Evolutionary conservation across 2,329 filamentous ascomycete species (phyloP).

Genomic region (Zymoseptoria ardabiliae): DNA sequence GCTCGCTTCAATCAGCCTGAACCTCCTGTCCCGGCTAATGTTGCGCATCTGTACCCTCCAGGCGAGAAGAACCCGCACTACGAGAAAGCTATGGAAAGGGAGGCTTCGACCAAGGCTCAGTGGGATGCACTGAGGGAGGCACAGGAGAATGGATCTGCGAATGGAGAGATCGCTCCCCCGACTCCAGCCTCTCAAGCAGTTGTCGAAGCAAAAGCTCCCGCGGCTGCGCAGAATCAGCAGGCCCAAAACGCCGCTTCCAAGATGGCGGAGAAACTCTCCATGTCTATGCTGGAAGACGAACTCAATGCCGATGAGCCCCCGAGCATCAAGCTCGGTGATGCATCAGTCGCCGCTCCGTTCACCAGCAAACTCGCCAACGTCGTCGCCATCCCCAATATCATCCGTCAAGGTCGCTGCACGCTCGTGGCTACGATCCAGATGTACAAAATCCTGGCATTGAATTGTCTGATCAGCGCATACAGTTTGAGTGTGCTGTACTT

Average conservation of each 20-base stretch:
- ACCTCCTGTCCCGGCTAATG: constrained; percentile 85
- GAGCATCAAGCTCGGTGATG: constrained; percentile 92
- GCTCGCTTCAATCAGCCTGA: constrained; percentile 86
- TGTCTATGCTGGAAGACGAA: constrained; percentile 83
- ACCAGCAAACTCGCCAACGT: constrained; percentile 97
- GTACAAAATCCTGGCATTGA: constrained; percentile 96
- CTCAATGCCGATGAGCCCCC: constrained; percentile 85
- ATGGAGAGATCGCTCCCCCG: constrained; percentile 18
- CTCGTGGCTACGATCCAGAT: constrained; percentile 98
- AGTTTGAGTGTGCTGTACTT: constrained; percentile 92
- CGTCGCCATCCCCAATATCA: constrained; percentile 94
- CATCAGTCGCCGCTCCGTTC: constrained; percentile 93
- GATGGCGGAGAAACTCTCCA: constrained; percentile 79
- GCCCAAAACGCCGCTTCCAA: constrained; percentile 64
- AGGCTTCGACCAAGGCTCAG: constrained; percentile 71
- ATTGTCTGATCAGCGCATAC: constrained; percentile 97
- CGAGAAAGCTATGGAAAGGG: constrained; percentile 80
- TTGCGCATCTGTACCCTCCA: constrained; percentile 90
- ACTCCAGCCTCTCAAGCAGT: constrained; percentile 10
- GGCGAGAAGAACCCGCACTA: constrained; percentile 91
- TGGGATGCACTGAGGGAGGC: constrained; percentile 39
- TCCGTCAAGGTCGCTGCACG: constrained; percentile 93
- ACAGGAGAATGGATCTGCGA: constrained; percentile 36
- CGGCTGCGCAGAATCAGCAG: constrained; percentile 48
- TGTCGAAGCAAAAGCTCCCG: constrained; percentile 31